phyloP scores from a whole-genome alignment of 805 yeast species.

The Ogataea trehalophila region DNA sequence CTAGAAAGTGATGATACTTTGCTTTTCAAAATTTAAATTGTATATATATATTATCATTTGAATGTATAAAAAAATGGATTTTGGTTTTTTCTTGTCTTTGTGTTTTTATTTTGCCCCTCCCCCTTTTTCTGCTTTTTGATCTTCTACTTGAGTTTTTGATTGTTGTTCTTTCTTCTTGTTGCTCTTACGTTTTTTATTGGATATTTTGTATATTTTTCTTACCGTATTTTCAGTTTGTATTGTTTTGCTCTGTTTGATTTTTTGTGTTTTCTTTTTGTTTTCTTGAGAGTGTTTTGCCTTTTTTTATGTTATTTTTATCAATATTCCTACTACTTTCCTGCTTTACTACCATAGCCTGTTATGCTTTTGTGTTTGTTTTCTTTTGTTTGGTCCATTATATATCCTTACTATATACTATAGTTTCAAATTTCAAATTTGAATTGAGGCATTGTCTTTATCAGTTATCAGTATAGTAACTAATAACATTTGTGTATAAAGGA shows the following conservation, averaged over 20 bases:
- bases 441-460: too few relatives aligned
- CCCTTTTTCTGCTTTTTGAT: not conserved
- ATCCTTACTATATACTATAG: too few relatives aligned
- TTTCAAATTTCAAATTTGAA: too few relatives aligned
- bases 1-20: constrained; percentile 29
- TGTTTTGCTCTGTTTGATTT: not conserved
- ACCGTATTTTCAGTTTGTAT: not conserved
- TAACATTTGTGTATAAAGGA: too few relatives aligned
- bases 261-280: not conserved
- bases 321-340: too few relatives aligned
- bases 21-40: not conserved
- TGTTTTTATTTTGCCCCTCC: not conserved
- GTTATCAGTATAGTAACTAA: too few relatives aligned
- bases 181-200: not conserved
- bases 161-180: not conserved
- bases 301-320: not conserved
- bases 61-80: not conserved
- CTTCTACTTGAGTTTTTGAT: not conserved
- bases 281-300: not conserved
- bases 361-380: too few relatives aligned
- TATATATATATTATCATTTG: not conserved
- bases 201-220: not conserved
- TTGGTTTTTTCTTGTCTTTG: not conserved
- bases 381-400: too few relatives aligned
- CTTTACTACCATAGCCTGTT: too few relatives aligned